Percentiles rank a stretch among this genome's conserved stretches.
These are phyloP conservation scores for Magnolia kwangsiensis DNA, from an alignment of 164 flowering plant species.

Conservation along the genomic window DNA sequence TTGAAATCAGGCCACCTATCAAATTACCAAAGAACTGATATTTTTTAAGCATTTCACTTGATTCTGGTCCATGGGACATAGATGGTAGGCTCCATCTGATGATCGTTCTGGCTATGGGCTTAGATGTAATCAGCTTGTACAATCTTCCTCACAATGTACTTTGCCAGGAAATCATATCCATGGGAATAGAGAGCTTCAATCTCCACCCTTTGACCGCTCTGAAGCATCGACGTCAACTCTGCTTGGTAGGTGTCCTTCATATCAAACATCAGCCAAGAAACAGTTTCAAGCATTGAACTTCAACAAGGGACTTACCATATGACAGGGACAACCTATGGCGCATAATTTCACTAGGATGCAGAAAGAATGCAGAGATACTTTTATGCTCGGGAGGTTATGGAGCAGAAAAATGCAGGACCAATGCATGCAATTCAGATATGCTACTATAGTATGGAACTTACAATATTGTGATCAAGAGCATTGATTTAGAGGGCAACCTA, in stretches of 20 bases:
- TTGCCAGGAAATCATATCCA: conserved; percentile 74
- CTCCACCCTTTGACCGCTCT: conserved; percentile 72
- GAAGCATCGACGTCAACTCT: conserved; percentile 65
- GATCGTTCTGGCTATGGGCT: neutral
- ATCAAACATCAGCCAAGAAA: conserved; percentile 1
- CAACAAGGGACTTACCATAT: neutral
- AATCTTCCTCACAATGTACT: conserved; percentile 66
- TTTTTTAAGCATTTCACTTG: too few species aligned
- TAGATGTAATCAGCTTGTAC: conserved; percentile 69
- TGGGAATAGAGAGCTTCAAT: conserved; percentile 80
- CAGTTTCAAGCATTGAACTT: neutral
- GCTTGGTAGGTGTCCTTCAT: conserved; percentile 56
- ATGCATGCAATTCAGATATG: too few species aligned
- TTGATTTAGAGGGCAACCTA: too few species aligned
- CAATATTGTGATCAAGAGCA: too few species aligned
- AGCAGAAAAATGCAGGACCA: neutral
- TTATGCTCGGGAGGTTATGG: neutral
- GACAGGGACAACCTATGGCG: neutral
- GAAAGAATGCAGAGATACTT: neutral
- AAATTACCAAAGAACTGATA: too few species aligned
- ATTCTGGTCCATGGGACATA: too few species aligned
- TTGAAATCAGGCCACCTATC: too few species aligned
- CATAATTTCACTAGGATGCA: neutral
- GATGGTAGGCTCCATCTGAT: too few species aligned
- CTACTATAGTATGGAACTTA: too few species aligned